Evolutionary conservation across 495 filamentous ascomycete species (phyloP).

Genomic region (Bryoglossum gracile): DNA sequence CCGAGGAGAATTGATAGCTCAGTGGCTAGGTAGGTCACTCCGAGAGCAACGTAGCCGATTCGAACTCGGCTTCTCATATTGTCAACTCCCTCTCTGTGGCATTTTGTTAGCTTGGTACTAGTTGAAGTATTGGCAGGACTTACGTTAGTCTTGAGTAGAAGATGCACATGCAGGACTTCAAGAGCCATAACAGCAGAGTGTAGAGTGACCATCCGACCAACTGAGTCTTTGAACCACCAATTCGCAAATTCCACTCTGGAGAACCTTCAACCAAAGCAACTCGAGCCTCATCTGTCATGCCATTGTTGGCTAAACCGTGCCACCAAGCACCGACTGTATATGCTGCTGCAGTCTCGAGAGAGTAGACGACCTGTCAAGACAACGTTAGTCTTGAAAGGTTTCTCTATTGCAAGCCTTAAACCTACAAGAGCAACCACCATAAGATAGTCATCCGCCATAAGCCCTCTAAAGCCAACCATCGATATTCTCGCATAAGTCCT

Average conservation of each 20-base stretch:
- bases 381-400: not conserved
- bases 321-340: slow-evolving; percentile 37
- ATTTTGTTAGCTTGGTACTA: not conserved
- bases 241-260: not conserved
- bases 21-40: slow-evolving; percentile 46
- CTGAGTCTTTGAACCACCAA: slow-evolving; percentile 53
- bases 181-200: slow-evolving; percentile 46
- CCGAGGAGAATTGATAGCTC: slow-evolving; percentile 45
- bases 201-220: slow-evolving; percentile 53
- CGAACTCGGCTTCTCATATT: slow-evolving; percentile 32
- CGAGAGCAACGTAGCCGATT: slow-evolving; percentile 38
- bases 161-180: slow-evolving; percentile 52
- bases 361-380: slow-evolving; percentile 29
- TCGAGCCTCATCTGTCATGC: slow-evolving; percentile 49
- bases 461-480: slow-evolving; percentile 28
- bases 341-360: slow-evolving; percentile 31
- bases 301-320: slow-evolving; percentile 52
- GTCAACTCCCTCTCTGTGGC: slow-evolving; percentile 13
- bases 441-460: slow-evolving; percentile 35
- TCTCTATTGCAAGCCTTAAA: slow-evolving; percentile 4
- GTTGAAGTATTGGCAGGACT: slow-evolving; percentile 10
- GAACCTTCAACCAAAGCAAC: slow-evolving; percentile 29
- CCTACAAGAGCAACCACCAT: slow-evolving; percentile 35
- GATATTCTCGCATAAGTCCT: slow-evolving; percentile 32
- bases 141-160: slow-evolving; percentile 59